Percentiles rank a stretch among this genome's conserved stretches.
Conservation (phyloP, 2,329 filamentous ascomycete species). For the Neonectria magnoliae region DNA sequence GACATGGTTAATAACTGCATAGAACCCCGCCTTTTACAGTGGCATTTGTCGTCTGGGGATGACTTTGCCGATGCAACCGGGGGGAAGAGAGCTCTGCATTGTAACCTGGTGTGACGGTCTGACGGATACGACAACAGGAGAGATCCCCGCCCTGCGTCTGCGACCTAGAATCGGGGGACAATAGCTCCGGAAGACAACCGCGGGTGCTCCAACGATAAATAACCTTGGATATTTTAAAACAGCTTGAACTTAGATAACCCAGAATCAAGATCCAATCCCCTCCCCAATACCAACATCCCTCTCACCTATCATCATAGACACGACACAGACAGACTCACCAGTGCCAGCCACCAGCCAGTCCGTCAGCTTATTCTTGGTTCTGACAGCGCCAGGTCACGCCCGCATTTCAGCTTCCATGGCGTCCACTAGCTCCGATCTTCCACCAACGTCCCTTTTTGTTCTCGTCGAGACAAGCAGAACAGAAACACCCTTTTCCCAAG, state of each 20-base stretch:
- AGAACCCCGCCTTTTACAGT: neutral
- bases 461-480: neutral
- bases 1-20: neutral
- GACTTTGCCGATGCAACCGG: neutral
- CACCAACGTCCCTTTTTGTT: neutral
- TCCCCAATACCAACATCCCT: neutral
- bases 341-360: too few relatives aligned
- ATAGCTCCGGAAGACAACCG: neutral
- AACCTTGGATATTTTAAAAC: neutral
- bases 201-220: neutral
- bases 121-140: neutral
- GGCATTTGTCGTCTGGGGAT: neutral
- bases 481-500: neutral
- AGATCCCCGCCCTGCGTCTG: neutral
- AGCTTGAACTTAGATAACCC: neutral
- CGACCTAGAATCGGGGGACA: too few relatives aligned
- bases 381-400: neutral
- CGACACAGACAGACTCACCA: too few relatives aligned
- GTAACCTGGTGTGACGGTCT: neutral
- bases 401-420: slow-evolving; percentile 1
- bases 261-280: neutral
- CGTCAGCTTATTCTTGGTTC: neutral
- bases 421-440: slow-evolving; percentile 1
- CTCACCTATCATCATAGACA: too few relatives aligned
- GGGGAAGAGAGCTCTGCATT: neutral